A percentile compares a stretch with the other conserved stretches of the same genome.
These are phyloP conservation scores for Elongisporangium prolatum DNA, from an alignment of 352 stramenopile species.

Conservation along the genomic window DNA sequence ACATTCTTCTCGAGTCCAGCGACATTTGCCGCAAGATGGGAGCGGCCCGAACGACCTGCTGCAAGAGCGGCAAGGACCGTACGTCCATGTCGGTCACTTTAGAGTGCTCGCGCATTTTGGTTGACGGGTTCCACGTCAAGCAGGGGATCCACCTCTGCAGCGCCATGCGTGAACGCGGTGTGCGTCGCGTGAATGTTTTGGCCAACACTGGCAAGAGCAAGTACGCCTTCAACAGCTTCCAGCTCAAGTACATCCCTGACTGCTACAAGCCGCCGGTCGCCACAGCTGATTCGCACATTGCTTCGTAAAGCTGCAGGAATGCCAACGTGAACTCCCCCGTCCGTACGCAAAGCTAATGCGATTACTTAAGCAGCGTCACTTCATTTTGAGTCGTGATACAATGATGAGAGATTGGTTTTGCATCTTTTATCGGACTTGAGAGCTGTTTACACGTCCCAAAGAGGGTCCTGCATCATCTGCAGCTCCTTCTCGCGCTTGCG, in stretches of 20 bases:
- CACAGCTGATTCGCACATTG: conserved; percentile 69
- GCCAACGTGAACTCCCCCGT: not conserved
- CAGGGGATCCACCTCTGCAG: conserved; percentile 82
- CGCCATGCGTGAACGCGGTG: conserved; percentile 81
- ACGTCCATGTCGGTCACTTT: conserved; percentile 97
- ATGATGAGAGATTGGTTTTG: conserved; percentile 3
- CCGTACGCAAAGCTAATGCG: not conserved
- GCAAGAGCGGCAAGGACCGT: conserved; percentile 97
- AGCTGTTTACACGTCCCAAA: conserved; percentile 48
- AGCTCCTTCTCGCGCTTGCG: conserved; percentile 63
- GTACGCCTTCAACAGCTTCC: conserved; percentile 97
- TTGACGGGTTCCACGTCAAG: conserved; percentile 86
- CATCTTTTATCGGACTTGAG: conserved; percentile 8
- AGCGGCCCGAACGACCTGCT: conserved; percentile 92
- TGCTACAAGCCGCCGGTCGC: conserved; percentile 89
- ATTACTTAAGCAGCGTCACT: not conserved
- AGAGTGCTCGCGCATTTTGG: conserved; percentile 90
- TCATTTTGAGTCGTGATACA: not conserved
- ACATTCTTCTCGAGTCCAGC: conserved; percentile 83
- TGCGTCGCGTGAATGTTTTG: conserved; percentile 80
- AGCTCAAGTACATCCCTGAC: conserved; percentile 96
- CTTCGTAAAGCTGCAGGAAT: conserved; percentile 35
- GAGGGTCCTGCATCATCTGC: conserved; percentile 55
- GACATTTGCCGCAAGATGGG: conserved; percentile 88
- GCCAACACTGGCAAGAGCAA: conserved; percentile 89